A percentile compares a stretch with the other conserved stretches of the same genome.
These are phyloP conservation scores for Plasmodium vivax DNA, from an alignment of 169 alveolate species.

Conservation along the genomic window DNA sequence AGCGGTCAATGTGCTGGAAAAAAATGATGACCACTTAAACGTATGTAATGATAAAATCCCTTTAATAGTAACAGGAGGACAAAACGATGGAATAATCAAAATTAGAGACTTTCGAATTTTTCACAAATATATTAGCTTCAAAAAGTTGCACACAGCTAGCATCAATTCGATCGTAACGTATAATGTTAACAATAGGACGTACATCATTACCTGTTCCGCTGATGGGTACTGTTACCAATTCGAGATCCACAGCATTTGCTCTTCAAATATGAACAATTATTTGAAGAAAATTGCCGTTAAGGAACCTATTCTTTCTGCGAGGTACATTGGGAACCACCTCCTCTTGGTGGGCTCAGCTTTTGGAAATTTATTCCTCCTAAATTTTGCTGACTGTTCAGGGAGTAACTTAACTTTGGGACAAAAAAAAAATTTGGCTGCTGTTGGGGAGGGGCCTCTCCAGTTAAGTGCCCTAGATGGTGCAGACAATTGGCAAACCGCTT, in stretches of 20 bases:
- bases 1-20: conserved; percentile 19
- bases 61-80: conserved; percentile 75
- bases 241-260: conserved; percentile 61
- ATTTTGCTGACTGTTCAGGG: conserved; percentile 72
- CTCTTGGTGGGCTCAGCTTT: conserved; percentile 70
- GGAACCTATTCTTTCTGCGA: conserved; percentile 72
- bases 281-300: conserved; percentile 59
- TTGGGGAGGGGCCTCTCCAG: background rate
- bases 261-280: conserved; percentile 59
- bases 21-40: conserved; percentile 6
- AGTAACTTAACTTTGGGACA: conserved; percentile 14
- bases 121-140: conserved; percentile 58
- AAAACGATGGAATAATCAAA: conserved; percentile 49
- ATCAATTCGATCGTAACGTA: conserved; percentile 70
- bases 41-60: conserved; percentile 49
- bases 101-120: conserved; percentile 74
- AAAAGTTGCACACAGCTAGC: conserved; percentile 71
- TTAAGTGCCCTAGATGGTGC: background rate
- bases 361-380: conserved; percentile 73
- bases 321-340: conserved; percentile 64
- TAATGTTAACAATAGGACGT: conserved; percentile 50
- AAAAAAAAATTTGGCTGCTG: conserved; percentile 5
- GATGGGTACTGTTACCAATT: conserved; percentile 75
- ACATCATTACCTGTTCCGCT: conserved; percentile 73
- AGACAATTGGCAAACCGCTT: background rate